Evolutionary conservation across 179 eudicot genomes (phyloP).

Genomic region (Actinidia chinensis): DNA sequence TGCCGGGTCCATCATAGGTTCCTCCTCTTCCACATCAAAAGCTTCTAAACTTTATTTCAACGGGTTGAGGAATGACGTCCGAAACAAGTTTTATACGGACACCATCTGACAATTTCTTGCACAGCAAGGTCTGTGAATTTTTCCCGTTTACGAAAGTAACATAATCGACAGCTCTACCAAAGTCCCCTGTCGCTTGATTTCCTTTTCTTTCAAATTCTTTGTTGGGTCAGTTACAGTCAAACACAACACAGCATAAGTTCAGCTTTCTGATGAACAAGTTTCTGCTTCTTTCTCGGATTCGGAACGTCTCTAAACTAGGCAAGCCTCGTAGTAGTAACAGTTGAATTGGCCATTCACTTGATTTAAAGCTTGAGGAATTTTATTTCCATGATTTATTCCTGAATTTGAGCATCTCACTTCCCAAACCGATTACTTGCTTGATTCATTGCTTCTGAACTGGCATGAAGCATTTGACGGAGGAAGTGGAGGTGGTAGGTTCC

Average conservation of each 20-base stretch:
- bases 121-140: slow-evolving; percentile 38
- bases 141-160: slow-evolving; percentile 44
- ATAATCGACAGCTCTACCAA: slow-evolving; percentile 53
- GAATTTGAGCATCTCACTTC: slow-evolving; percentile 26
- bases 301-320: slow-evolving; percentile 47
- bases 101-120: slow-evolving; percentile 46
- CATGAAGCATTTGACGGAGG: slow-evolving; percentile 32
- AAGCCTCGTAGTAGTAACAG: slow-evolving; percentile 36
- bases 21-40: slow-evolving; percentile 54
- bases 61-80: slow-evolving; percentile 45
- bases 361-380: slow-evolving; percentile 26
- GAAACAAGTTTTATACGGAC: slow-evolving; percentile 46
- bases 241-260: slow-evolving; percentile 43
- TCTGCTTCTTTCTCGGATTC: slow-evolving; percentile 46
- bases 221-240: slow-evolving; percentile 51
- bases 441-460: slow-evolving; percentile 29
- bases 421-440: slow-evolving; percentile 26
- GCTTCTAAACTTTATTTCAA: slow-evolving; percentile 44
- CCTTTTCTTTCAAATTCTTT: slow-evolving; percentile 48
- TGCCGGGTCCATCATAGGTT: slow-evolving; percentile 52
- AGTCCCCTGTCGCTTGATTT: slow-evolving; percentile 50
- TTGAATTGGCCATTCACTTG: slow-evolving; percentile 29
- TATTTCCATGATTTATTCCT: slow-evolving; percentile 32
- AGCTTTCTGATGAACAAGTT: slow-evolving; percentile 47
- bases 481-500: slow-evolving; percentile 32